Conservation (phyloP, 1,284 basidiomycete species). For the Sanghuangporus weigelae region DNA sequence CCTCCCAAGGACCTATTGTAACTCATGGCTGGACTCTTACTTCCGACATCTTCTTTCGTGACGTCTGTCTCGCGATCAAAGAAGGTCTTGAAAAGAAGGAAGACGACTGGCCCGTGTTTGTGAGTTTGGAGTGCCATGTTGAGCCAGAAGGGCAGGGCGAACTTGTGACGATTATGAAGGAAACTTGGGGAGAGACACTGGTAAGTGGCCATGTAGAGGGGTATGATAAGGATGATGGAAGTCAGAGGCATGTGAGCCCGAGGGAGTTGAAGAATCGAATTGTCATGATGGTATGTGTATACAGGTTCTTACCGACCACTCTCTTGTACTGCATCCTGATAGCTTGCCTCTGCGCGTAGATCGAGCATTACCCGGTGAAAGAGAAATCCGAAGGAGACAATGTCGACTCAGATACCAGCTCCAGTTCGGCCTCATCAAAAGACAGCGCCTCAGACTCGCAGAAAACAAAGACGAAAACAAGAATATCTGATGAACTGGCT, state of each 20-base stretch:
- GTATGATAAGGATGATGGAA: conserved; percentile 29
- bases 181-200: conserved; percentile 51
- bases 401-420: background rate
- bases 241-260: conserved; percentile 37
- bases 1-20: conserved; percentile 47
- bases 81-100: conserved; percentile 30
- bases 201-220: conserved; percentile 28
- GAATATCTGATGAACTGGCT: conserved; percentile 45
- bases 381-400: background rate
- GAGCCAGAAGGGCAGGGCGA: conserved; percentile 43
- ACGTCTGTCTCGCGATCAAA: conserved; percentile 49
- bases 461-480: conserved; percentile 18
- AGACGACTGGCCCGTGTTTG: conserved; percentile 51
- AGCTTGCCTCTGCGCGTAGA: conserved; percentile 28
- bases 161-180: conserved; percentile 50
- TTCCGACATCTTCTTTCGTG: conserved; percentile 41
- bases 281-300: conserved; percentile 47
- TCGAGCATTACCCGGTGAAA: conserved; percentile 43
- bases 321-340: background rate
- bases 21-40: conserved; percentile 58
- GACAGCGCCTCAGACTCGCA: background rate
- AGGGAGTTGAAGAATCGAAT: conserved; percentile 48
- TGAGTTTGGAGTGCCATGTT: conserved; percentile 64
- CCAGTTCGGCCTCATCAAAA: background rate
- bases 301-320: too few species aligned